Evolutionary conservation across 352 stramenopile species (phyloP).

Genomic region (Globisporangium cederbergense): DNA sequence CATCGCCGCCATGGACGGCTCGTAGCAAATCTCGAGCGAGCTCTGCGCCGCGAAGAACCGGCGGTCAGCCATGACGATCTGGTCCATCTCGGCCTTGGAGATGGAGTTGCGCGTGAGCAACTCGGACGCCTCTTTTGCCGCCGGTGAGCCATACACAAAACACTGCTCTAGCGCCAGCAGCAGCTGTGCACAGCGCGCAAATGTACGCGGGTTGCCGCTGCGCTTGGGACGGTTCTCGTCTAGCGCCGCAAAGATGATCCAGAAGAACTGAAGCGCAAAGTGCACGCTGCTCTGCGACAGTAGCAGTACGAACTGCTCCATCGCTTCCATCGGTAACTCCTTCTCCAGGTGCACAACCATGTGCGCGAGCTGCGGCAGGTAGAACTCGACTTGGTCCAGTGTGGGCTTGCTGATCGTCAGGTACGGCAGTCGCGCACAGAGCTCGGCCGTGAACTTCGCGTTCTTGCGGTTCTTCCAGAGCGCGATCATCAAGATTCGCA

Average conservation of each 20-base stretch:
- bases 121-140: slow-evolving; percentile 46
- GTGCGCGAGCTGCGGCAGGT: slow-evolving; percentile 74
- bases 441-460: slow-evolving; percentile 46
- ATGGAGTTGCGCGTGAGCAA: slow-evolving; percentile 61
- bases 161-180: slow-evolving; percentile 76
- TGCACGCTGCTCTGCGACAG: slow-evolving; percentile 75
- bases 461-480: slow-evolving; percentile 74
- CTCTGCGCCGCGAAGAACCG: slow-evolving; percentile 74
- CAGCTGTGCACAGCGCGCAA: slow-evolving; percentile 67
- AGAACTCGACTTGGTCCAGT: slow-evolving; percentile 80
- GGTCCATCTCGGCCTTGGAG: slow-evolving; percentile 65
- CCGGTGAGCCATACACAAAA: slow-evolving; percentile 72
- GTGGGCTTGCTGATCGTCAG: slow-evolving; percentile 45
- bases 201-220: slow-evolving; percentile 58
- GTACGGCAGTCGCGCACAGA: slow-evolving; percentile 56
- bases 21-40: slow-evolving; percentile 20
- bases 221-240: slow-evolving; percentile 79
- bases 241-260: slow-evolving; percentile 75
- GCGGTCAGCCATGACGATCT: slow-evolving; percentile 65
- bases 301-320: slow-evolving; percentile 79
- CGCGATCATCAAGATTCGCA: slow-evolving; percentile 67
- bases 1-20: slow-evolving; percentile 7
- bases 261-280: slow-evolving; percentile 84
- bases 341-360: slow-evolving; percentile 81
- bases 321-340: slow-evolving; percentile 69